A percentile compares a stretch with the other conserved stretches of the same genome.
phyloP scores from a whole-genome alignment of 305 asterid species.

The Fraxinus platypoda region DNA sequence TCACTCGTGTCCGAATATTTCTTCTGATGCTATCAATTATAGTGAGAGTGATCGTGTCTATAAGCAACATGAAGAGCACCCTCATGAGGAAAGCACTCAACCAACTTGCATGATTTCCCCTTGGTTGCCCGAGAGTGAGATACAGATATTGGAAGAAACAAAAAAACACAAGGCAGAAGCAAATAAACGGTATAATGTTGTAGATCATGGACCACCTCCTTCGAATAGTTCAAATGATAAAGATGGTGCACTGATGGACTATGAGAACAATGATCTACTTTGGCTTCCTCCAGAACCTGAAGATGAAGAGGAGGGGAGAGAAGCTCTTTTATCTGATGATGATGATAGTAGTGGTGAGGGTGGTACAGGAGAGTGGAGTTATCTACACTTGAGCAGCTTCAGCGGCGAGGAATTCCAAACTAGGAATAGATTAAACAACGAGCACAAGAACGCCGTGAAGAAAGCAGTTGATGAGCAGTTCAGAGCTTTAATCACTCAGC shows the following conservation, averaged over 20 bases:
- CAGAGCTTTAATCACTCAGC: slow-evolving; percentile 66
- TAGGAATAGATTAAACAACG: slow-evolving; percentile 60
- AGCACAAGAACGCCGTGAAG: slow-evolving; percentile 64
- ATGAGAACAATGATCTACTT: slow-evolving; percentile 58
- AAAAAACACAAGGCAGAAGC: slow-evolving; percentile 35
- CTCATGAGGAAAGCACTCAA: slow-evolving; percentile 39
- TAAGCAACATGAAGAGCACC: slow-evolving; percentile 36
- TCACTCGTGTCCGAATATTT: slow-evolving; percentile 34
- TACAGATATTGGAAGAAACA: slow-evolving; percentile 35
- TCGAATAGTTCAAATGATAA: slow-evolving; percentile 34
- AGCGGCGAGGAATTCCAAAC: slow-evolving; percentile 49
- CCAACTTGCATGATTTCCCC: slow-evolving; percentile 32
- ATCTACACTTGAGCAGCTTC: slow-evolving; percentile 54
- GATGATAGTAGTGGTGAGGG: slow-evolving; percentile 52
- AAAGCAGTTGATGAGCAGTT: slow-evolving; percentile 64
- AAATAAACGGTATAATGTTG: slow-evolving; percentile 34
- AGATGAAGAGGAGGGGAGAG: slow-evolving; percentile 69
- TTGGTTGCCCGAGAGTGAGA: slow-evolving; percentile 40
- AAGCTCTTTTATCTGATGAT: slow-evolving; percentile 49
- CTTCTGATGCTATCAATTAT: slow-evolving; percentile 35
- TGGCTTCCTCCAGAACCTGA: slow-evolving; percentile 91
- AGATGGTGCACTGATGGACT: slow-evolving; percentile 56
- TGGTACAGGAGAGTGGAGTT: slow-evolving; percentile 70
- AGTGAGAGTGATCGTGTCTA: slow-evolving; percentile 39
- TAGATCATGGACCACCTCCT: slow-evolving; percentile 30